phyloP scores from a whole-genome alignment of 495 filamentous ascomycete genomes.

The Neurospora sublineolata region DNA sequence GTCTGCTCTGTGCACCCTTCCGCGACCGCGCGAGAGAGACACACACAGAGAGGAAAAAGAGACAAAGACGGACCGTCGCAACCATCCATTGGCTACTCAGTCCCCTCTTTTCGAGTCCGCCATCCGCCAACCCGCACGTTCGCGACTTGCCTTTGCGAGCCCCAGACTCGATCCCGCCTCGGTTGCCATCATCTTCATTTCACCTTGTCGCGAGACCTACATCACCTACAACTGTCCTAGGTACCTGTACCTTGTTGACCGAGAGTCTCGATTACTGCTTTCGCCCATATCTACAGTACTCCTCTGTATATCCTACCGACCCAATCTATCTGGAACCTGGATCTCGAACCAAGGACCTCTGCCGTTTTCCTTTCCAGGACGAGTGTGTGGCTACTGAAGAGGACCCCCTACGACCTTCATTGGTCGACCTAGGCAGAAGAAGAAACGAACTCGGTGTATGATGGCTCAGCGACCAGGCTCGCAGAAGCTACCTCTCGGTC shows the following conservation, averaged over 20 bases:
- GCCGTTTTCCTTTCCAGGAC: not conserved
- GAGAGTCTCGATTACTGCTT: not conserved
- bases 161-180: not conserved
- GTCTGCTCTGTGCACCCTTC: not conserved
- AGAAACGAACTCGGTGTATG: not conserved
- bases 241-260: not conserved
- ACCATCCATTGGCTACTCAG: not conserved
- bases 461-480: slow-evolving; percentile 28
- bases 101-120: not conserved
- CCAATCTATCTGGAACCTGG: not conserved
- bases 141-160: not conserved
- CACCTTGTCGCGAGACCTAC: not conserved
- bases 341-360: not conserved
- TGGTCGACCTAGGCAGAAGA: not conserved
- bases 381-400: not conserved
- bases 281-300: not conserved
- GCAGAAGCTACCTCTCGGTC: slow-evolving; percentile 38
- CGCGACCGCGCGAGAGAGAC: not conserved
- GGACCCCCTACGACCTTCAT: not conserved
- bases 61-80: not conserved
- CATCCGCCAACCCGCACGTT: not conserved
- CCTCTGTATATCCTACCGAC: not conserved
- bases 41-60: not conserved
- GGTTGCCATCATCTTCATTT: not conserved
- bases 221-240: not conserved